Evolutionary conservation across 1,139 yeast genomes (phyloP), one percentile per base, ranked within the genome.

Genomic region (Pichia sp.): DNA sequence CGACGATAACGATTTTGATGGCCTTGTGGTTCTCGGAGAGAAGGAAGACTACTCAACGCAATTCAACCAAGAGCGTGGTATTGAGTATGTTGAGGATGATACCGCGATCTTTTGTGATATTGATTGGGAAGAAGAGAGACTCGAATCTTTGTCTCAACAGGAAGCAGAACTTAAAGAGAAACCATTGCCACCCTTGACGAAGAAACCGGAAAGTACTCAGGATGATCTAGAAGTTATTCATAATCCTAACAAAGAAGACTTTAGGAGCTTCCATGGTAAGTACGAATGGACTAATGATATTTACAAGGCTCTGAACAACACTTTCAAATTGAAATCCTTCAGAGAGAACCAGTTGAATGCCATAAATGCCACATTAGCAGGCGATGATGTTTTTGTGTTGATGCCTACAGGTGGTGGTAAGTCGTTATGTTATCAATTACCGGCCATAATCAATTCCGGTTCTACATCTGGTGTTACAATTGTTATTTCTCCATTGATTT

Each of bases 331-430:
- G 29, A 60, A 66, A 8, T 67, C 72, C 1, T 93, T 93, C 55
- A 69, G 99, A 36, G 72, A 78, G 3, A 85, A 91, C 55, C 99
- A 93, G 55, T 62, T 79, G 28, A 93, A 85, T 41, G 97, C 97
- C 0, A 72, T 93, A 10, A 76, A 81, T 48, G 79, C 95, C 0
- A 80, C 96, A 0, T 62, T 93, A 24, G 59, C 69, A 12, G 95
- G 96, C 1, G 70, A 72, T 33, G 98, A 93, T 57, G 95, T 85
- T 0, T 86, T 93, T 62, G 96, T 93, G 2, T 66, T 93, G 47
- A 91, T 93, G 96, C 99, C 99, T 0, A 93, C 99, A 0, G 99
- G 99, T 30, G 98, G 98, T 34, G 99, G 99, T 34, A 93, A 93
- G 57, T 88, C 97, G 0, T 63, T 93, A 29, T 93, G 99, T 55